phyloP scores from a whole-genome alignment of 2,329 filamentous ascomycete genomes.

The Penicillium aurantiogriseum region DNA sequence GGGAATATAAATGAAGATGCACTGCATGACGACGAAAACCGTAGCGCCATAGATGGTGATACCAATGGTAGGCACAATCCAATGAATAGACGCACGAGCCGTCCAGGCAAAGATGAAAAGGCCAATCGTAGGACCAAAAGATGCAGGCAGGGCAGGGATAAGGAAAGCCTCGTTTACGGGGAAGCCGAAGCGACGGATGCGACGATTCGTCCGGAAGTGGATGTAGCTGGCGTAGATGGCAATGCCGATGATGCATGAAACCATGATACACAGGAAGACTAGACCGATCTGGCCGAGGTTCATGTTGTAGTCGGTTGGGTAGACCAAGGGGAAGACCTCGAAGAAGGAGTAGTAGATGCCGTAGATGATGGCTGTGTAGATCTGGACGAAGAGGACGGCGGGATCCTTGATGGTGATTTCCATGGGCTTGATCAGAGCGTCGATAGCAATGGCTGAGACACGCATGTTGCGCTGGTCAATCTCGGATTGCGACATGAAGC shows the following conservation, averaged over 20 bases:
- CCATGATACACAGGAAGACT: constrained; percentile 60
- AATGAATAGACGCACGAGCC: constrained; percentile 31
- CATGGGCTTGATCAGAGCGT: constrained; percentile 46
- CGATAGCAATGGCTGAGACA: constrained; percentile 16
- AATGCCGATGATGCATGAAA: constrained; percentile 56
- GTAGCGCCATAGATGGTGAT: constrained; percentile 41
- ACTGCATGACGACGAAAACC: constrained; percentile 45
- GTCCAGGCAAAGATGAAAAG: constrained; percentile 53
- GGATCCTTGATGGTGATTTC: constrained; percentile 64
- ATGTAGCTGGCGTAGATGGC: constrained; percentile 53
- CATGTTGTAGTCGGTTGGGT: constrained; percentile 60
- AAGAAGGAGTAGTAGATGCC: constrained; percentile 57
- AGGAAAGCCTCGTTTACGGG: constrained; percentile 56
- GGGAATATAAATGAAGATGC: constrained; percentile 42
- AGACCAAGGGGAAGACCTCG: constrained; percentile 66
- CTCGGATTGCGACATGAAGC: constrained; percentile 62
- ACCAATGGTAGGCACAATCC: constrained; percentile 42
- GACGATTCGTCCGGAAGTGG: constrained; percentile 52
- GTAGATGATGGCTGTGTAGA: constrained; percentile 63
- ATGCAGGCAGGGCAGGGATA: constrained; percentile 53
- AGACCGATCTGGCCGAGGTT: constrained; percentile 58
- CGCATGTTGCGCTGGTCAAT: constrained; percentile 52
- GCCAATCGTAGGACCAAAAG: constrained; percentile 57
- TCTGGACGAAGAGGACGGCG: constrained; percentile 60
- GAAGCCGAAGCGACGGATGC: constrained; percentile 51